Evolutionary conservation across 805 yeast genomes (phyloP).

Genomic region (Schizosaccharomyces japonicus): DNA sequence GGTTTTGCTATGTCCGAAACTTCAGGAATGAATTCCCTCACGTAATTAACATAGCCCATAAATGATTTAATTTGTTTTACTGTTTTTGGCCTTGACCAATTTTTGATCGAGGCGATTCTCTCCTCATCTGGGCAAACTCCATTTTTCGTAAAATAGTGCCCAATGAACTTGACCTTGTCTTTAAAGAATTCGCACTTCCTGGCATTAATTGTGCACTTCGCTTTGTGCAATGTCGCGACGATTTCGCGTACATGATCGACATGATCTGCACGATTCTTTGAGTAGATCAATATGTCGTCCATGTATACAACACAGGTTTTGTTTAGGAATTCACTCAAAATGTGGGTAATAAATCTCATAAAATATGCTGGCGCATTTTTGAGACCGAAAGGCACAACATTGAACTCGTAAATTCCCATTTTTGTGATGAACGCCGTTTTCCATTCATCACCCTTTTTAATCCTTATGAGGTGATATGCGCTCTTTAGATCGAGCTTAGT

Average conservation of each 20-base stretch:
- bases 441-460: slow-evolving; percentile 16
- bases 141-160: slow-evolving; percentile 4
- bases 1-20: background rate
- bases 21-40: background rate
- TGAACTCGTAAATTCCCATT: slow-evolving; percentile 11
- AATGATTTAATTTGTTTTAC: slow-evolving; percentile 5
- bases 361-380: slow-evolving; percentile 13
- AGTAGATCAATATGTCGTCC: slow-evolving; percentile 11
- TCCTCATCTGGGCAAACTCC: slow-evolving; percentile 7
- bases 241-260: background rate
- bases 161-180: slow-evolving; percentile 6
- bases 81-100: slow-evolving; percentile 8
- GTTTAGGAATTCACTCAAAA: slow-evolving; percentile 2
- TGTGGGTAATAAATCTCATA: slow-evolving; percentile 8
- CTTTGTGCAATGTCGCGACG: background rate
- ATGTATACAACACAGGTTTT: slow-evolving; percentile 8
- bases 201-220: slow-evolving; percentile 6
- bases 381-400: slow-evolving; percentile 14
- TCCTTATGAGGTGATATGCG: slow-evolving; percentile 8
- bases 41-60: slow-evolving; percentile 5
- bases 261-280: slow-evolving; percentile 5
- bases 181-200: slow-evolving; percentile 8
- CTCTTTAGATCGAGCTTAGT: slow-evolving; percentile 11
- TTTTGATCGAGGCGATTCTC: background rate
- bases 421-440: slow-evolving; percentile 13